These are phyloP conservation scores for Herpotrichia juniperi DNA, from an alignment of 2,329 filamentous ascomycete genomes.

Conservation along the genomic window DNA sequence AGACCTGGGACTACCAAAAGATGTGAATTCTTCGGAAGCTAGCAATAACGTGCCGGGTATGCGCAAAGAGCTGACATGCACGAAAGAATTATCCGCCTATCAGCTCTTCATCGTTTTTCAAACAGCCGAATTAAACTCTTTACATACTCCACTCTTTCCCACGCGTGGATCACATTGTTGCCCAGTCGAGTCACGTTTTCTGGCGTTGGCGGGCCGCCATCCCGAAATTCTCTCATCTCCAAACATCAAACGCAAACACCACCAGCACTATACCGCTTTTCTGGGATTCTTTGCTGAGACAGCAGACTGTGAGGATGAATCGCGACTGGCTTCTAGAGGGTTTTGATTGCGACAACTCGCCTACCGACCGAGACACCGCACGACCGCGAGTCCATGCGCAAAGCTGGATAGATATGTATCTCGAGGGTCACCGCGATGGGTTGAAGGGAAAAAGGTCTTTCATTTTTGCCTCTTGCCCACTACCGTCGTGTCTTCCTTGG, in stretches of 20 bases:
- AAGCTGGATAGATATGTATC: conserved; percentile 21
- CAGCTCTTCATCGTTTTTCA: neutral
- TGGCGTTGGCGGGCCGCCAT: conserved; percentile 29
- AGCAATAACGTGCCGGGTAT: neutral
- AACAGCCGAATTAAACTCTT: conserved; percentile 6
- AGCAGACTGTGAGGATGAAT: conserved; percentile 7
- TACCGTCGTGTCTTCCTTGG: neutral
- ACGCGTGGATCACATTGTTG: neutral
- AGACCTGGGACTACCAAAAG: neutral
- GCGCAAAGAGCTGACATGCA: neutral
- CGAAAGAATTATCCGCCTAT: conserved; percentile 8
- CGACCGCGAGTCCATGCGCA: conserved; percentile 15
- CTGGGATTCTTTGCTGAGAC: conserved; percentile 12
- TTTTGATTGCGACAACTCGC: conserved; percentile 21
- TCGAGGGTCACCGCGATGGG: neutral
- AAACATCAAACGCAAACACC: conserved; percentile 26
- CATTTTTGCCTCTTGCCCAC: neutral
- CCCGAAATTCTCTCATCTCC: conserved; percentile 25
- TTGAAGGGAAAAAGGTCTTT: neutral
- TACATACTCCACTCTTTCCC: neutral
- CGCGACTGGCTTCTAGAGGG: conserved; percentile 4
- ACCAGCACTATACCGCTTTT: conserved; percentile 30
- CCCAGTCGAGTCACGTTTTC: neutral
- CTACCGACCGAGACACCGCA: conserved; percentile 24
- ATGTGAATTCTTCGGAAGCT: neutral